Conservation (phyloP, 805 yeast genomes). For the Saccharomycopsis sp. region DNA sequence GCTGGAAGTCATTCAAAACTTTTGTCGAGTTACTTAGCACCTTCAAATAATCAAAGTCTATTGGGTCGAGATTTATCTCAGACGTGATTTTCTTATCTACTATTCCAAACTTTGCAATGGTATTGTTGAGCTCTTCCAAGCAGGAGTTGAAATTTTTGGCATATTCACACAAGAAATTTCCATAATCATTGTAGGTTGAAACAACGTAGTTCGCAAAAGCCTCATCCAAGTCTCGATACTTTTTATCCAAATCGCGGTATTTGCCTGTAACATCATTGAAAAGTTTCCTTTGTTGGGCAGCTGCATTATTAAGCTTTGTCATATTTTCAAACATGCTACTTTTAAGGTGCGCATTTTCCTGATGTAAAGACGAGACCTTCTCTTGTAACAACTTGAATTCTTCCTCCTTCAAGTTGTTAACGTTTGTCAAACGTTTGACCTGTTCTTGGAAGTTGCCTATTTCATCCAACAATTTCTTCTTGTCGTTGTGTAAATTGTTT, state of each 20-base stretch:
- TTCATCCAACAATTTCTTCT: conserved; percentile 10
- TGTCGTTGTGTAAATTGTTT: conserved; percentile 14
- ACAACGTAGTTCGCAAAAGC: not conserved
- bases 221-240: not conserved
- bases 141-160: not conserved
- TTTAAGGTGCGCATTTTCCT: conserved; percentile 2
- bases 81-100: conserved; percentile 1
- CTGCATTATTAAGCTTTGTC: not conserved
- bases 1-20: conserved; percentile 3
- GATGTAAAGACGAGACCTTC: no score
- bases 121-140: not conserved
- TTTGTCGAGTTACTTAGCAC: conserved; percentile 1
- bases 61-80: conserved; percentile 18
- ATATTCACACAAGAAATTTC: not conserved
- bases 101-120: not conserved
- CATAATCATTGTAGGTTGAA: conserved; percentile 7
- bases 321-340: conserved; percentile 1
- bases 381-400: not conserved
- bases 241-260: not conserved
- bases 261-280: not conserved
- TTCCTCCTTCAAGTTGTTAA: not conserved
- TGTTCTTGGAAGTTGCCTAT: not conserved
- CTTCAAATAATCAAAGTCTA: conserved; percentile 18
- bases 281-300: not conserved
- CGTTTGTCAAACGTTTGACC: not conserved